phyloP scores from a whole-genome alignment of 495 filamentous ascomycete genomes.

The Xylaria bambusicola region DNA sequence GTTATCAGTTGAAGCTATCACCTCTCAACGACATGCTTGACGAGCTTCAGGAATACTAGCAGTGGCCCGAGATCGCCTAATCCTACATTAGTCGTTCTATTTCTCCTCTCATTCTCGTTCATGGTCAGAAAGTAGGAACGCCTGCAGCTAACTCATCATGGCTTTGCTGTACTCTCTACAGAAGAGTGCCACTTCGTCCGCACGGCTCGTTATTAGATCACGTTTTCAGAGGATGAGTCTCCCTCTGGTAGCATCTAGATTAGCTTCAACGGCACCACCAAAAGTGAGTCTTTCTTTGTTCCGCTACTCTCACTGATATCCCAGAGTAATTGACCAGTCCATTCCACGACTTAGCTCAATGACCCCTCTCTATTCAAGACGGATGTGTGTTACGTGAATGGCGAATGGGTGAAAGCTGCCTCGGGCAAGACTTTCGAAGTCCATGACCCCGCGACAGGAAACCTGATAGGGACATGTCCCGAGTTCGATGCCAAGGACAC shows the following conservation, averaged over 20 bases:
- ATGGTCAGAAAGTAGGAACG: too few species aligned
- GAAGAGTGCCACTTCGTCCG: slow-evolving; percentile 35
- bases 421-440: slow-evolving; percentile 83
- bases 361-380: slow-evolving; percentile 79
- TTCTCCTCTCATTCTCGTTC: too few species aligned
- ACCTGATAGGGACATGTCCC: slow-evolving; percentile 78
- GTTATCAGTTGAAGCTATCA: too few species aligned
- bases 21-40: too few species aligned
- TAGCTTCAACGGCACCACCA: slow-evolving; percentile 47
- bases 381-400: slow-evolving; percentile 80
- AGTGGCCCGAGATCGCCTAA: too few species aligned
- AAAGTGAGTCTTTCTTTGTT: slow-evolving; percentile 33
- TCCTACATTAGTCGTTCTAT: too few species aligned
- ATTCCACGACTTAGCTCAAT: slow-evolving; percentile 61
- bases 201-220: slow-evolving; percentile 34
- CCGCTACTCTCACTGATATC: background rate
- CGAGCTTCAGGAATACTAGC: too few species aligned
- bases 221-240: slow-evolving; percentile 41
- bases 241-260: slow-evolving; percentile 35
- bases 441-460: slow-evolving; percentile 76
- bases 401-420: slow-evolving; percentile 74
- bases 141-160: slow-evolving; percentile 15
- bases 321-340: slow-evolving; percentile 1
- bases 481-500: slow-evolving; percentile 78
- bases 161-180: slow-evolving; percentile 32